These are phyloP conservation scores for Vachellia collinsii DNA, from an alignment of 306 rosid genomes.

Conservation along the genomic window DNA sequence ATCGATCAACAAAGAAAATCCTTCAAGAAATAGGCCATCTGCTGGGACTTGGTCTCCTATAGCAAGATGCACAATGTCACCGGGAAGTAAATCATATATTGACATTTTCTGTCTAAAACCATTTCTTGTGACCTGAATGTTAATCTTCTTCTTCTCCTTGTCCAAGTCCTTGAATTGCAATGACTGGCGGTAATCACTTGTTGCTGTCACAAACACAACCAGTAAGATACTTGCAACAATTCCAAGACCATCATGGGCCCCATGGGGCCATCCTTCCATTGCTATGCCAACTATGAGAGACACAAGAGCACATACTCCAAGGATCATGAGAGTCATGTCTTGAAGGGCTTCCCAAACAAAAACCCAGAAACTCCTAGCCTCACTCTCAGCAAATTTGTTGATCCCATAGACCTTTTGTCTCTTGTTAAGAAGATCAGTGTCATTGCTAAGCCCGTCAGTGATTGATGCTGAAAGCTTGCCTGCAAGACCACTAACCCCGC, in stretches of 20 bases:
- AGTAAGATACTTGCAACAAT: constrained; percentile 91
- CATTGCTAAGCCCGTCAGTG: constrained; percentile 55
- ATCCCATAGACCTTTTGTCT: constrained; percentile 74
- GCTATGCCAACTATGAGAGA: constrained; percentile 83
- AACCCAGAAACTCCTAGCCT: constrained; percentile 68
- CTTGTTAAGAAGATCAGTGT: constrained; percentile 42
- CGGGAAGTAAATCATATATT: constrained; percentile 89
- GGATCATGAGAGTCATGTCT: constrained; percentile 97
- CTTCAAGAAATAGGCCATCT: constrained; percentile 84
- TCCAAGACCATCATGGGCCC: constrained; percentile 97
- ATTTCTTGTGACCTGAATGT: constrained; percentile 87
- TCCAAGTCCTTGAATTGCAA: constrained; percentile 93
- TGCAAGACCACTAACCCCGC: constrained; percentile 72
- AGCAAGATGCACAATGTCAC: constrained; percentile 87
- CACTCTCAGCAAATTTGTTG: constrained; percentile 80
- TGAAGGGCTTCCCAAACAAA: constrained; percentile 99
- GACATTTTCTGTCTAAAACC: constrained; percentile 93
- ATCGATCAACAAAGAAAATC: constrained; percentile 82
- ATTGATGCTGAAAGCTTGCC: constrained; percentile 69
- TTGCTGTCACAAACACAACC: constrained; percentile 95
- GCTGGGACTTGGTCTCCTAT: constrained; percentile 97
- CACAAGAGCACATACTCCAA: constrained; percentile 84
- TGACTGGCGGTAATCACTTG: constrained; percentile 92
- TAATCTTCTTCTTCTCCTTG: constrained; percentile 92
- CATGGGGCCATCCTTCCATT: constrained; percentile 93